Evolutionary conservation across 306 rosid species (phyloP).

Genomic region (Styphnolobium japonicum): DNA sequence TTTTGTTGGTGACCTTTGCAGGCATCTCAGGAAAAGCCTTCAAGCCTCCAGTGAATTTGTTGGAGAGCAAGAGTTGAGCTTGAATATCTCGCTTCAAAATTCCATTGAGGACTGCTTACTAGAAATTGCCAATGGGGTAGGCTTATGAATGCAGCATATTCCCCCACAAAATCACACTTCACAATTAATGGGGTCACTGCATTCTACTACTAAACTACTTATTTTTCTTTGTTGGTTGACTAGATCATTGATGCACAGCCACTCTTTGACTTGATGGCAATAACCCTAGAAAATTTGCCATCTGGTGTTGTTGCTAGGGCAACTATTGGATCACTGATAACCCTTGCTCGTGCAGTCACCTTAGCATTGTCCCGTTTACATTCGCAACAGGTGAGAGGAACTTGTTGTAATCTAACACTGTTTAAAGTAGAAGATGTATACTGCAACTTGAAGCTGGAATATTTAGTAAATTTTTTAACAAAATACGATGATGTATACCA

Average conservation of each 20-base stretch:
- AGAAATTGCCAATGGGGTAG: conserved; percentile 82
- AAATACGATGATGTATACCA: background rate
- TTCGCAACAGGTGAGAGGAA: conserved; percentile 63
- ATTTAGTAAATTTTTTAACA: background rate
- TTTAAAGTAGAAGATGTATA: background rate
- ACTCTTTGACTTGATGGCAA: conserved; percentile 85
- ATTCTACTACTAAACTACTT: conserved; percentile 20
- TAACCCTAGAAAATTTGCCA: conserved; percentile 78
- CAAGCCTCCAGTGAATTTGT: conserved; percentile 61
- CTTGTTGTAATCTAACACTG: background rate
- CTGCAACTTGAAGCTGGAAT: conserved; percentile 15
- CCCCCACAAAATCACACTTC: background rate
- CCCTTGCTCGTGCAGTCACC: conserved; percentile 71
- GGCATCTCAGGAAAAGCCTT: conserved; percentile 89
- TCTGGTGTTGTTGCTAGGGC: conserved; percentile 75
- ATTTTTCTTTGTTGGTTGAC: conserved; percentile 18
- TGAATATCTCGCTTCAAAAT: conserved; percentile 71
- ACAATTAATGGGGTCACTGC: background rate
- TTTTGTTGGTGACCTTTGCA: conserved; percentile 84
- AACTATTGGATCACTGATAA: conserved; percentile 69
- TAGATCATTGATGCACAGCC: conserved; percentile 72
- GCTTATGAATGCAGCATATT: background rate
- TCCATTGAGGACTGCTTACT: conserved; percentile 86
- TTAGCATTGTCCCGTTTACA: conserved; percentile 51
- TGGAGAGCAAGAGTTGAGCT: conserved; percentile 77